Base-by-base conservation (phyloP, 2,329 filamentous ascomycete genomes). In the Ceratocystis harringtonii region DNA sequence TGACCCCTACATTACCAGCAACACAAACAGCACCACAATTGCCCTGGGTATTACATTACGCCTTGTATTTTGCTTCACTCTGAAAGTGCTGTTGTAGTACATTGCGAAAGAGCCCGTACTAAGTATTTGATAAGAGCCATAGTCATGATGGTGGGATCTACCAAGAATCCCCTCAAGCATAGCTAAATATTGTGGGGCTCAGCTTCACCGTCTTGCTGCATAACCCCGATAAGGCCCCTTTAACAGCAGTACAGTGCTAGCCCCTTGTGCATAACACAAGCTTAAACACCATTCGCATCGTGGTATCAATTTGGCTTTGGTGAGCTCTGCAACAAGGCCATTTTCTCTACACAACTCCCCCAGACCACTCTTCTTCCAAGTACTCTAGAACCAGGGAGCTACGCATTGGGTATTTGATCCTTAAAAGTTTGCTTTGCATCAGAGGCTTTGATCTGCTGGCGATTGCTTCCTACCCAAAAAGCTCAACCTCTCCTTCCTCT, bases 161-260 rank as follows among this genome's bases (percentile, higher is more conserved):
- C 36, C 4, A 41, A 41, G 36, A 41, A 41, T 41, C 10, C 1
- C 36, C 12, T 15, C 12, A 4, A 41, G 12, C 12, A 41, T 15
- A 15, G 36, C 36, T 41, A 15, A 41, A 41, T 15, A 41, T 15
- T 15, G 55, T n/a, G 28, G 55, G 55, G n/a, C 55, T 36, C 15
- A n/a, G 15, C 30, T 15, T 30, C 32, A 19, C 55, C 28, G 6
- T n/a, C 55, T 58, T 36, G 55, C 22, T 58, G 55, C 55, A 58
- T 58, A 58, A 58, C 55, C 55, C 55, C 55, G 55, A 58, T 58
- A 58, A 36, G 7, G 25, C 32, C 55, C 15, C 15, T 58, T 58
- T 15, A n/a, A 30, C 10, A 57, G 52, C 32, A 58, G 15, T 8
- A 36, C 48, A 58, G 15, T 8, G 19, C 48, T 2, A 28, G 4